These are phyloP conservation scores for Picochlorum sp. DNA, from an alignment of 139 green algal species.

Conservation along the genomic window DNA sequence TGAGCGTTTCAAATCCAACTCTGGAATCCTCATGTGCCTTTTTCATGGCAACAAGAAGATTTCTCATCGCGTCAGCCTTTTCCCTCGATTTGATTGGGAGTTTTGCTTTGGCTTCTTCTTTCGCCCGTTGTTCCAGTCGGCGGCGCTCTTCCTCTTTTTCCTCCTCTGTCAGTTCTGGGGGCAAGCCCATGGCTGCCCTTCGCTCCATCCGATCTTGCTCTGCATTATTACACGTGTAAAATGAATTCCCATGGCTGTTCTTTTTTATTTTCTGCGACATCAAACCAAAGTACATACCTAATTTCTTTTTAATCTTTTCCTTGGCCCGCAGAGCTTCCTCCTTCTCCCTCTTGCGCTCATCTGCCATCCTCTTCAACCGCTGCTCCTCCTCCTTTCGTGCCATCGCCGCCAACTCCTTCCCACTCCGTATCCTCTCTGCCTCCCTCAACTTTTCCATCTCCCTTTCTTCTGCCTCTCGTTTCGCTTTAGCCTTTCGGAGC, in stretches of 20 bases:
- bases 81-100: conserved; percentile 61
- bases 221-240: no score
- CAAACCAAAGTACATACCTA: conserved; percentile 28
- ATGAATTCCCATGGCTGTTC: no score
- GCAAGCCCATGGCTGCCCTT: conserved; percentile 73
- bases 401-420: conserved; percentile 55
- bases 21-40: conserved; percentile 36
- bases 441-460: conserved; percentile 59
- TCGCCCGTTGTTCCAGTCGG: conserved; percentile 34
- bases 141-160: conserved; percentile 58
- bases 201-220: conserved; percentile 77
- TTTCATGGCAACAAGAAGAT: conserved; percentile 76
- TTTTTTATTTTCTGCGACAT: no score
- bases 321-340: conserved; percentile 48
- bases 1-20: conserved; percentile 56
- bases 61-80: conserved; percentile 52
- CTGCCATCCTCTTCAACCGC: conserved; percentile 55
- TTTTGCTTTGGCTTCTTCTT: conserved; percentile 24
- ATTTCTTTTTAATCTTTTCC: conserved; percentile 61
- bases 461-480: conserved; percentile 34
- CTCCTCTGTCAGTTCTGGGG: conserved; percentile 79
- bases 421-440: conserved; percentile 43
- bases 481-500: conserved; percentile 35
- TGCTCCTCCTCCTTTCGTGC: conserved; percentile 68
- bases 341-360: conserved; percentile 59